Evolutionary conservation across 2,329 filamentous ascomycete genomes (phyloP).

Genomic region (Monilinia vaccinii-corymbosi): DNA sequence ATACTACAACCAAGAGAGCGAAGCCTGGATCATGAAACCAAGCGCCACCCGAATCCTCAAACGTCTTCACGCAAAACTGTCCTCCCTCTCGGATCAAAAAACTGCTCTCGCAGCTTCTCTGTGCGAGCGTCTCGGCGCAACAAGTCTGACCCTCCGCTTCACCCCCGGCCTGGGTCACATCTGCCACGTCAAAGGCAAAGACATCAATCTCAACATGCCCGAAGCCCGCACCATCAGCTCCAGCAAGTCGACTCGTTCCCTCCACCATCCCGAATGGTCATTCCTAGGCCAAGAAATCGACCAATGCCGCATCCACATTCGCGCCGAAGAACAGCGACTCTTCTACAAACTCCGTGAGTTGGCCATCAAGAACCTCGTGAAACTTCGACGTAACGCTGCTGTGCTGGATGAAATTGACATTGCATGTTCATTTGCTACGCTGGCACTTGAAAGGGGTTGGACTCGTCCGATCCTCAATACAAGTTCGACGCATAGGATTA

Average conservation of each 20-base stretch:
- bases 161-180: conserved; percentile 81
- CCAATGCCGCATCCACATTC: conserved; percentile 66
- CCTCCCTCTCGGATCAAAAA: conserved; percentile 51
- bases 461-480: conserved; percentile 64
- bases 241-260: conserved; percentile 75
- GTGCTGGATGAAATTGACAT: conserved; percentile 93
- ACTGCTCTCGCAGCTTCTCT: conserved; percentile 49
- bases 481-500: conserved; percentile 59
- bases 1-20: conserved; percentile 50
- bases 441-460: conserved; percentile 67
- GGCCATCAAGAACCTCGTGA: conserved; percentile 75
- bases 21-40: conserved; percentile 57
- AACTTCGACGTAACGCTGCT: conserved; percentile 78
- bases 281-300: conserved; percentile 71
- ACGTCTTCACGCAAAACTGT: conserved; percentile 60
- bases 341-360: conserved; percentile 64
- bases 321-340: conserved; percentile 73
- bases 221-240: conserved; percentile 54
- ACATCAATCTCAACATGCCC: conserved; percentile 36
- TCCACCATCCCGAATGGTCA: conserved; percentile 80
- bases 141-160: conserved; percentile 72
- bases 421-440: conserved; percentile 69
- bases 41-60: conserved; percentile 57
- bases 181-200: conserved; percentile 80
- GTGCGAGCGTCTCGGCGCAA: conserved; percentile 49